phyloP scores from a whole-genome alignment of 2,329 filamentous ascomycete genomes.

The Pseudopithomyces maydicus region DNA sequence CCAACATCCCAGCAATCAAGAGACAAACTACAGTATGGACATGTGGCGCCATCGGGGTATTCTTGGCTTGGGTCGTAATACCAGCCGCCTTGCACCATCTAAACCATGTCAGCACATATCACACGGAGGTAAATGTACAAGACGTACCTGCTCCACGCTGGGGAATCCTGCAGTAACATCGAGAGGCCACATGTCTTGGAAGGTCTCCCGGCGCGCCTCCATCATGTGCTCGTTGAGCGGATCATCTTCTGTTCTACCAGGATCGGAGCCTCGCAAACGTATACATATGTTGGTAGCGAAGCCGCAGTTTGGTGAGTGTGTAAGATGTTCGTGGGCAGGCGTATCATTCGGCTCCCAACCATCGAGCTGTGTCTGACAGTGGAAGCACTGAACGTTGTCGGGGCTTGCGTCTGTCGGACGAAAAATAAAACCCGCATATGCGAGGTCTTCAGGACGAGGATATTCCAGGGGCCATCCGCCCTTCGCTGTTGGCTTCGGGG shows the following conservation, averaged over 20 bases:
- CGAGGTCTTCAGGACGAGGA: constrained; percentile 74
- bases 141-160: constrained; percentile 68
- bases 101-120: constrained; percentile 76
- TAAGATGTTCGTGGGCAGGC: constrained; percentile 82
- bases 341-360: constrained; percentile 91
- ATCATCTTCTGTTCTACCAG: constrained; percentile 70
- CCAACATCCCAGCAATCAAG: constrained; percentile 94
- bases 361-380: constrained; percentile 82
- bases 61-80: constrained; percentile 85
- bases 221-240: constrained; percentile 74
- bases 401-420: constrained; percentile 73
- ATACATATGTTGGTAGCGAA: constrained; percentile 73
- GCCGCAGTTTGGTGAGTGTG: constrained; percentile 79
- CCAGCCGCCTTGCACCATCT: constrained; percentile 93
- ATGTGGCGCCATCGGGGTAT: constrained; percentile 87
- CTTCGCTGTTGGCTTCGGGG: constrained; percentile 32
- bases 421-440: constrained; percentile 90
- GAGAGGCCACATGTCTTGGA: constrained; percentile 85
- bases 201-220: constrained; percentile 81
- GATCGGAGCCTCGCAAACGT: constrained; percentile 64
- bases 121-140: constrained; percentile 42
- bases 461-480: constrained; percentile 76
- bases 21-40: constrained; percentile 85
- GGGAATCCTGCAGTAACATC: constrained; percentile 55
- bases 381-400: constrained; percentile 90